These are phyloP conservation scores for Phytophthora kernoviae DNA, from an alignment of 352 stramenopile genomes.

Conservation along the genomic window DNA sequence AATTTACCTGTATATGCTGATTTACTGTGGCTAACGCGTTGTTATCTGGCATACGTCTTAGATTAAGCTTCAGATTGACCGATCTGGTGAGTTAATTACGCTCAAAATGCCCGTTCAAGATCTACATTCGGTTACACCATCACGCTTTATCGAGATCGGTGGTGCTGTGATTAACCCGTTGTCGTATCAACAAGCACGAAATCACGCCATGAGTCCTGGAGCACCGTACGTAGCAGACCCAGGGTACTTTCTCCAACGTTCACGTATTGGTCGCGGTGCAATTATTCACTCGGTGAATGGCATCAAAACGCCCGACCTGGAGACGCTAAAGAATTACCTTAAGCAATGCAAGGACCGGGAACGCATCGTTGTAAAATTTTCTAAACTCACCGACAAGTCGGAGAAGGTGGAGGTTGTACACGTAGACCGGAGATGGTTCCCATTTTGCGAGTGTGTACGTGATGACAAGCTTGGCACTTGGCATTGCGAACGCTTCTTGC, in stretches of 20 bases:
- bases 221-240: constrained; percentile 85
- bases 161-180: constrained; percentile 89
- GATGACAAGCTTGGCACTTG: constrained; percentile 82
- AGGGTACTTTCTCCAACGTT: constrained; percentile 91
- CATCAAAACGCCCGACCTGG: constrained; percentile 83
- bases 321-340: constrained; percentile 82
- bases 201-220: constrained; percentile 71
- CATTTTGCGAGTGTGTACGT: constrained; percentile 81
- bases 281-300: constrained; percentile 91
- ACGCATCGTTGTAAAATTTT: constrained; percentile 87
- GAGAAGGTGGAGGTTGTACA: constrained; percentile 87
- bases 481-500: constrained; percentile 74
- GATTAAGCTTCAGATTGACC: constrained; percentile 84
- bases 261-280: constrained; percentile 77
- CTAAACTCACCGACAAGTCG: constrained; percentile 71
- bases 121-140: constrained; percentile 85
- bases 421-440: constrained; percentile 93
- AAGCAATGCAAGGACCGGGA: constrained; percentile 77
- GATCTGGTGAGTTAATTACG: constrained; percentile 71
- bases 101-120: constrained; percentile 80
- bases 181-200: constrained; percentile 91
- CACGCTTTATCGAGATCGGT: constrained; percentile 86
- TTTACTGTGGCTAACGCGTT: background rate
- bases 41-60: constrained; percentile 8
- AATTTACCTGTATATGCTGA: too few relatives aligned